These are phyloP conservation scores for Reticulascus tulasneorum DNA, from an alignment of 2,329 filamentous ascomycete genomes.

Conservation along the genomic window DNA sequence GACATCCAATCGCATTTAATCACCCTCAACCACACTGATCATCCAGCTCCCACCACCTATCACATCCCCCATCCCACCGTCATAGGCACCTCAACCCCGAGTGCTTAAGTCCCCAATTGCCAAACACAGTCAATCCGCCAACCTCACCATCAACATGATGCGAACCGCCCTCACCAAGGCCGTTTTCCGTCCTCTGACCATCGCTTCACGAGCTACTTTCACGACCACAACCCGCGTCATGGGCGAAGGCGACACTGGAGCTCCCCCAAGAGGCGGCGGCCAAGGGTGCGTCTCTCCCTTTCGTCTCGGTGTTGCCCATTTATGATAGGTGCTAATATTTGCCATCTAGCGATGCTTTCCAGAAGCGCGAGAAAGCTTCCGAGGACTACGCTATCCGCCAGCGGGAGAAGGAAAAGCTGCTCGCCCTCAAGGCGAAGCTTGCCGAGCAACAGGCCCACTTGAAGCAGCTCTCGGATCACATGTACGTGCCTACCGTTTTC, in stretches of 20 bases:
- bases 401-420: conserved; percentile 88
- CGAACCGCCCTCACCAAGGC: conserved; percentile 59
- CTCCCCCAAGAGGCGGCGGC: conserved; percentile 51
- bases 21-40: no score
- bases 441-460: conserved; percentile 77
- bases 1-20: no score
- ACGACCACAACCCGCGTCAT: conserved; percentile 60
- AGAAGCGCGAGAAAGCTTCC: conserved; percentile 80
- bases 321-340: not conserved
- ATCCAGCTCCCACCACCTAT: no score
- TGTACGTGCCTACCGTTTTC: conserved; percentile 53
- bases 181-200: conserved; percentile 48
- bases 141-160: conserved; percentile 53
- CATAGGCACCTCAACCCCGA: conserved; percentile 1
- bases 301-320: not conserved
- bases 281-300: conserved; percentile 40
- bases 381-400: conserved; percentile 82
- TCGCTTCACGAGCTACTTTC: conserved; percentile 53
- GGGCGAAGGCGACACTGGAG: conserved; percentile 67
- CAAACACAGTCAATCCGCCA: conserved; percentile 10
- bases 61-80: not conserved
- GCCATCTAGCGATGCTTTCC: conserved; percentile 75
- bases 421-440: conserved; percentile 69
- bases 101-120: conserved; percentile 4
- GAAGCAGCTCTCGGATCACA: conserved; percentile 79